Conservation (phyloP, 495 filamentous ascomycete species). For the Cercophora scortea region DNA sequence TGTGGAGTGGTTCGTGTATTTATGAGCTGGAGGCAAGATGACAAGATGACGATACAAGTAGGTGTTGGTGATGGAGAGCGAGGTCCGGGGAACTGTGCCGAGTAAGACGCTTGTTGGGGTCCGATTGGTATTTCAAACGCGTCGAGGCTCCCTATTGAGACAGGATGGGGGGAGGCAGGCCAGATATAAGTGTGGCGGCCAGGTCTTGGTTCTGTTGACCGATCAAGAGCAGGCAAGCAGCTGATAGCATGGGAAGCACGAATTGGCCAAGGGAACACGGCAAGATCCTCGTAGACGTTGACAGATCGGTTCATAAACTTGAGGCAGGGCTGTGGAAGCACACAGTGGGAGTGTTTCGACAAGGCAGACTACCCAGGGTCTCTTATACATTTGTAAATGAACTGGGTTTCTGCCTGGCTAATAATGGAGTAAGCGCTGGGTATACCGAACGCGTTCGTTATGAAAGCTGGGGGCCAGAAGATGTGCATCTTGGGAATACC, state of each 20-base stretch:
- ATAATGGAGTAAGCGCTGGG: slow-evolving; percentile 20
- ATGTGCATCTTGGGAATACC: slow-evolving; percentile 18
- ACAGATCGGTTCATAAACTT: slow-evolving; percentile 10
- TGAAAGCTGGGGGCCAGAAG: slow-evolving; percentile 21
- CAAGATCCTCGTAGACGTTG: slow-evolving; percentile 2
- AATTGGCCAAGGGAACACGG: not conserved
- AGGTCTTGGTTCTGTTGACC: slow-evolving; percentile 9
- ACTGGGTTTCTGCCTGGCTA: slow-evolving; percentile 27
- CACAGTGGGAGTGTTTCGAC: slow-evolving; percentile 12
- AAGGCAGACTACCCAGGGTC: slow-evolving; percentile 20
- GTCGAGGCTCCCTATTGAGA: slow-evolving; percentile 7
- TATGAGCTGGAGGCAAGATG: slow-evolving; percentile 4
- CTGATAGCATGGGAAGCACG: slow-evolving; percentile 3
- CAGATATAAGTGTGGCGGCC: slow-evolving; percentile 21
- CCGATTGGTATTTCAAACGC: slow-evolving; percentile 23
- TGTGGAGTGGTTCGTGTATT: slow-evolving; percentile 13
- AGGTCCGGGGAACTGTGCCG: slow-evolving; percentile 12
- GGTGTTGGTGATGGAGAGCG: slow-evolving; percentile 13
- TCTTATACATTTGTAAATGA: slow-evolving; percentile 24
- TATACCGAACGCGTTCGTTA: slow-evolving; percentile 14
- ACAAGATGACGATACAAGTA: slow-evolving; percentile 8
- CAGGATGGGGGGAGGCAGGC: slow-evolving; percentile 13
- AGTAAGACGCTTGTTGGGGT: slow-evolving; percentile 13
- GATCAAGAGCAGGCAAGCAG: slow-evolving; percentile 7
- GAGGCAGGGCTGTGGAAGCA: slow-evolving; percentile 17